Conservation (phyloP, 2,329 filamentous ascomycete genomes). For the Claviceps paspali region DNA sequence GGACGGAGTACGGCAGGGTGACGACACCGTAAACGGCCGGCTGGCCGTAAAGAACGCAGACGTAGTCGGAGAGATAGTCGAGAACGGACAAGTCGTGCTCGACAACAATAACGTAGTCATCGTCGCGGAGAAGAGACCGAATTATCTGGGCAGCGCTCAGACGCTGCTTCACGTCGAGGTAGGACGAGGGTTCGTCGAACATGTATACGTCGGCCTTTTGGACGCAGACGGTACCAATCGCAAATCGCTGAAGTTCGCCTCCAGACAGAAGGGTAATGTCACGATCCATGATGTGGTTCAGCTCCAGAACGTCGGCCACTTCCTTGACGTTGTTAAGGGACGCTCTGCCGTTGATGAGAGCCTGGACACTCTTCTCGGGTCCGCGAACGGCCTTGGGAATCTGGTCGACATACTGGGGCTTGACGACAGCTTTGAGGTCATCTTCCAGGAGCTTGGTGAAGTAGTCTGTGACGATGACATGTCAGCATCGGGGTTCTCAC, state of each 20-base stretch:
- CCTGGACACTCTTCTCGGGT: constrained; percentile 62
- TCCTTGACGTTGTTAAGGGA: constrained; percentile 69
- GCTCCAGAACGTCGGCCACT: constrained; percentile 70
- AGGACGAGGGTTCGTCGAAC: constrained; percentile 99
- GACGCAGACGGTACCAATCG: constrained; percentile 88
- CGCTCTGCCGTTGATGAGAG: constrained; percentile 59
- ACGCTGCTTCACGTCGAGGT: constrained; percentile 98
- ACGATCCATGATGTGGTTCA: constrained; percentile 80
- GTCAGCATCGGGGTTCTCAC: constrained; percentile 32
- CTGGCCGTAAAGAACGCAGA: constrained; percentile 91
- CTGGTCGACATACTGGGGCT: constrained; percentile 98
- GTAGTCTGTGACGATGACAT: constrained; percentile 45
- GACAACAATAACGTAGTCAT: constrained; percentile 96
- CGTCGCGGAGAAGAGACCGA: constrained; percentile 69
- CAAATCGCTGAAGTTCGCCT: constrained; percentile 96
- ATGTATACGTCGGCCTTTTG: constrained; percentile 97
- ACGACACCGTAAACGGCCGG: constrained; percentile 97
- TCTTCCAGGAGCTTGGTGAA: constrained; percentile 98
- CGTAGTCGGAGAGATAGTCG: constrained; percentile 96
- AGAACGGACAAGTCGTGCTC: constrained; percentile 98
- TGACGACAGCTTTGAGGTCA: constrained; percentile 92
- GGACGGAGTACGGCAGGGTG: constrained; percentile 84
- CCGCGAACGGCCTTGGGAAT: constrained; percentile 85
- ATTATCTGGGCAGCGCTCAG: constrained; percentile 84
- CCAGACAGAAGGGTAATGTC: constrained; percentile 84